Base-by-base conservation (phyloP, 1,284 basidiomycete species). In the Grifola frondosa region DNA sequence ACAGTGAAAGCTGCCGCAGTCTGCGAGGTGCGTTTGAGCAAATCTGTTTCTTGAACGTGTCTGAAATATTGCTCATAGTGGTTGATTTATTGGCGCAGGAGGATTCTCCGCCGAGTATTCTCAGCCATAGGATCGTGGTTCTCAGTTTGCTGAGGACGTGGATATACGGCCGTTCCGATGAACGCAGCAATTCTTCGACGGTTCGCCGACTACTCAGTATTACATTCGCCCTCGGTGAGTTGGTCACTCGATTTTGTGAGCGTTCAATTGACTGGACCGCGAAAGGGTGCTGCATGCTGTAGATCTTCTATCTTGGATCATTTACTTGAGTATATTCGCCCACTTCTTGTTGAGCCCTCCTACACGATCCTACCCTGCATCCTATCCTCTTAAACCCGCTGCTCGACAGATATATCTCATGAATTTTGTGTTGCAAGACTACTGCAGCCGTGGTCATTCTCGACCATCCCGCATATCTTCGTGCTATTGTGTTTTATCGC, bases 261-360 rank as follows among this genome's bases (percentile, higher is more conserved):
- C 25, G 20, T 25, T 42, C 32, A 4, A 24, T 23, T 13, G 22
- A 15, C n/a, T n/a, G n/a, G n/a, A n/a, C n/a, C n/a, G n/a, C n/a
- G n/a, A 3, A 39, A 80, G 78, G n/a, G 65, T 68, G n/a, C 40
- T 71, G 19, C 76, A 80, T 61, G 51, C 68, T 20, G 44, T 78
- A 5, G 74, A 78, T 25, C 53, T 74, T n/a, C 24, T 64, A 4
- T 53, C 66, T 10, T 66, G 71, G 26, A 16, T 73, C 12, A 46
- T 52, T 9, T 78, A 73, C 49, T 52, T 79, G 15, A 56, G 48
- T 22, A 48, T 72, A 4, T 63, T 79, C 12, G 62, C 63, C n/a
- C 61, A 68, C 51, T 80, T 74, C 43, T 46, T 76, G 13, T 49
- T 77, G 22, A 53, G 66, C 32, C 78, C 78, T 6, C 71, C 74